A percentile compares a stretch with the other conserved stretches of the same genome.
Conservation (phyloP, 2,329 filamentous ascomycete species). For the Scedosporium apiospermum region DNA sequence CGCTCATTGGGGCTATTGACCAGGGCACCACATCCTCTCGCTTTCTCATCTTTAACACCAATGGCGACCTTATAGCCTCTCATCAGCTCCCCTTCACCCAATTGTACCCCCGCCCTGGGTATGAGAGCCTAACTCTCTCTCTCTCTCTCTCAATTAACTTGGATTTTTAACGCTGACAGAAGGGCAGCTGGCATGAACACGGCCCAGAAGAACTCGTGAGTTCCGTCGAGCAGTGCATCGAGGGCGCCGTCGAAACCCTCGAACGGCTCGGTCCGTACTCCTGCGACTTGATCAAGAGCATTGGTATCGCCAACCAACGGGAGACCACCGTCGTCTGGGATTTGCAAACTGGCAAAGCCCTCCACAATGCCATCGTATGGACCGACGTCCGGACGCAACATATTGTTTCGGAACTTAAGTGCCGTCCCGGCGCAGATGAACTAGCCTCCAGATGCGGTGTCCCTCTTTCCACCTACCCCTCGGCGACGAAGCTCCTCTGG, state of each 20-base stretch:
- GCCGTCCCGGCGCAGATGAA: slow-evolving; percentile 55
- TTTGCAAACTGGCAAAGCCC: slow-evolving; percentile 63
- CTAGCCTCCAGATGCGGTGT: slow-evolving; percentile 66
- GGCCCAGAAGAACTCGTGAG: slow-evolving; percentile 67
- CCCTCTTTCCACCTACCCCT: slow-evolving; percentile 81
- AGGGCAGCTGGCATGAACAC: slow-evolving; percentile 78
- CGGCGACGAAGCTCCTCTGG: slow-evolving; percentile 79
- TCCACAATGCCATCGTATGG: slow-evolving; percentile 88
- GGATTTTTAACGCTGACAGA: neutral
- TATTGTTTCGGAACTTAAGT: slow-evolving; percentile 69
- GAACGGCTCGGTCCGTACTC: slow-evolving; percentile 54
- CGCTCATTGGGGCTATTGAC: slow-evolving; percentile 68
- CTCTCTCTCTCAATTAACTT: neutral
- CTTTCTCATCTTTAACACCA: slow-evolving; percentile 67
- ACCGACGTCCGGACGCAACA: slow-evolving; percentile 69
- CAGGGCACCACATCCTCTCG: slow-evolving; percentile 71
- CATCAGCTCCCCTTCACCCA: slow-evolving; percentile 72
- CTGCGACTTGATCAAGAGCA: slow-evolving; percentile 55
- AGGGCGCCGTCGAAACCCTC: slow-evolving; percentile 64
- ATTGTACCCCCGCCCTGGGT: slow-evolving; percentile 68
- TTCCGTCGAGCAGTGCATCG: slow-evolving; percentile 72
- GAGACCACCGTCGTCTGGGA: slow-evolving; percentile 87
- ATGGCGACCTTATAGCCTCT: slow-evolving; percentile 58
- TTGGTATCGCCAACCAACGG: slow-evolving; percentile 85
- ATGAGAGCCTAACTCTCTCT: slow-evolving; percentile 24